These are phyloP conservation scores for Aspergillus latus DNA, from an alignment of 2,329 filamentous ascomycete genomes.

Conservation along the genomic window DNA sequence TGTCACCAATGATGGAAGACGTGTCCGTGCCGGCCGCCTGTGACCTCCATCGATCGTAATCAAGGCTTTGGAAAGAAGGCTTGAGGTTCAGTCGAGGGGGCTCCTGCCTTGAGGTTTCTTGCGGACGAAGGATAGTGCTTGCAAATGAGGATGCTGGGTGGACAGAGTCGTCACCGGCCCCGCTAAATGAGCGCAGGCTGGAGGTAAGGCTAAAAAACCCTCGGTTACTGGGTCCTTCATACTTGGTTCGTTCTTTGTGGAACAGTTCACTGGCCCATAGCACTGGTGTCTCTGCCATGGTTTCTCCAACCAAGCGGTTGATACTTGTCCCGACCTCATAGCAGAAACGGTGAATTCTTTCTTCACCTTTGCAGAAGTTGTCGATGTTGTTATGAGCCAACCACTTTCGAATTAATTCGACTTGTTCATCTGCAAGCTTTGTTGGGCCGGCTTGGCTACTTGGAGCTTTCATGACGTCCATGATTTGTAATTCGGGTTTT, in stretches of 20 bases:
- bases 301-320: slow-evolving; percentile 79
- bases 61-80: slow-evolving; percentile 67
- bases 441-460: slow-evolving; percentile 86
- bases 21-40: slow-evolving; percentile 62
- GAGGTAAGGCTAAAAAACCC: slow-evolving; percentile 36
- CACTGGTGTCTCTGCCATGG: slow-evolving; percentile 78
- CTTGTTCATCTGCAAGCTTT: slow-evolving; percentile 94
- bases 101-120: slow-evolving; percentile 38
- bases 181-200: slow-evolving; percentile 46
- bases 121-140: slow-evolving; percentile 25
- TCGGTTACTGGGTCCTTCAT: slow-evolving; percentile 41
- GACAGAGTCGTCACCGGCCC: slow-evolving; percentile 45
- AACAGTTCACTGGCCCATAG: slow-evolving; percentile 92
- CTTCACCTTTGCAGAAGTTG: slow-evolving; percentile 92
- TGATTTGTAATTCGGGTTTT: slow-evolving; percentile 77
- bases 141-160: slow-evolving; percentile 30
- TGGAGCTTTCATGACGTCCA: slow-evolving; percentile 80
- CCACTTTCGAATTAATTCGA: slow-evolving; percentile 81
- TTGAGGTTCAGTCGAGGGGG: slow-evolving; percentile 51
- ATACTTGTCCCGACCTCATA: slow-evolving; percentile 87
- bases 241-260: slow-evolving; percentile 61
- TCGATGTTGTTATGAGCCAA: slow-evolving; percentile 77
- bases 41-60: slow-evolving; percentile 64
- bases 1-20: slow-evolving; percentile 57
- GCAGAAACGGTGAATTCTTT: slow-evolving; percentile 90